A percentile compares a stretch with the other conserved stretches of the same genome.
Conservation (phyloP, 768 basidiomycete species). For the Russula ochroleuca region DNA sequence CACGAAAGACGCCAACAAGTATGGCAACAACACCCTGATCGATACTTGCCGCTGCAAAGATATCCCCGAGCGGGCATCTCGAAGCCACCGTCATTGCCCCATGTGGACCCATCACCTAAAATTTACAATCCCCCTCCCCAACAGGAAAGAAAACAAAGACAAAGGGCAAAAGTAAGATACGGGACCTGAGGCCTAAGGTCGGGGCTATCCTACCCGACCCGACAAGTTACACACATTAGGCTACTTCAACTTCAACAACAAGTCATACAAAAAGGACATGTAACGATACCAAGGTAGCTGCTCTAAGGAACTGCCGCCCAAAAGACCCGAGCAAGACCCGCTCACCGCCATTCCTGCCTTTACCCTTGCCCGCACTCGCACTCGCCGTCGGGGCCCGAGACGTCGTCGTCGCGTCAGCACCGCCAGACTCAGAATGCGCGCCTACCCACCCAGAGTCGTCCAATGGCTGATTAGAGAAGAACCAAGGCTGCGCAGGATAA, state of each 20-base stretch:
- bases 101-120: too few species aligned
- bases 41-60: too few species aligned
- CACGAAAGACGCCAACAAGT: too few species aligned
- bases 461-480: slow-evolving; percentile 27
- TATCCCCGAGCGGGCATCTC: too few species aligned
- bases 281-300: neutral
- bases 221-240: too few species aligned
- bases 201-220: too few species aligned
- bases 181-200: too few species aligned
- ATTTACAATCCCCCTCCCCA: too few species aligned
- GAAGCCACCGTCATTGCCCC: too few species aligned
- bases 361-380: neutral
- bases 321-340: neutral
- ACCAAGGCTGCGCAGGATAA: slow-evolving; percentile 23
- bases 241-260: neutral
- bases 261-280: neutral
- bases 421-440: neutral
- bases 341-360: neutral
- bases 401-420: neutral
- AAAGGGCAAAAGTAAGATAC: too few species aligned
- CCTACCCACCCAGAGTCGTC: slow-evolving; percentile 15
- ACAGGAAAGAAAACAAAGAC: too few species aligned
- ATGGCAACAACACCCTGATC: too few species aligned
- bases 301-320: neutral
- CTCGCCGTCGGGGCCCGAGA: neutral